Percentiles rank a stretch among this genome's conserved stretches.
Evolutionary conservation across 306 rosid genomes (phyloP).

Genomic region (Cicer chorassanicum): DNA sequence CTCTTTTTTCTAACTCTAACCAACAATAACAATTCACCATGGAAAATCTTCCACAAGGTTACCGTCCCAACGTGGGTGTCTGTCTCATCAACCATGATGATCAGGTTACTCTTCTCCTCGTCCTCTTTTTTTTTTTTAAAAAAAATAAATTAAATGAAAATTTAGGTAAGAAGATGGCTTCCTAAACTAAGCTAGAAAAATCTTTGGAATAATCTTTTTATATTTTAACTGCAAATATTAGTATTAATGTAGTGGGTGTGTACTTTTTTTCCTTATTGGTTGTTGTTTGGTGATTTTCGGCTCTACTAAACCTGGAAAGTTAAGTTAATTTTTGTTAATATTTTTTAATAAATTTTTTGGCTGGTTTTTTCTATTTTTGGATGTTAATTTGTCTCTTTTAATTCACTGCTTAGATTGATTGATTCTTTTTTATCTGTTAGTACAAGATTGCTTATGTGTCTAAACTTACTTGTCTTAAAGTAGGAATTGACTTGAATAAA

Average conservation of each 20-base stretch:
- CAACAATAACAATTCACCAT: constrained; percentile 38
- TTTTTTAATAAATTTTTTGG: background rate
- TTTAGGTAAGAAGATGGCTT: background rate
- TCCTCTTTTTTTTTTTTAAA: background rate
- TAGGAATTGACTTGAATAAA: constrained; percentile 9
- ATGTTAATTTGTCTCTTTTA: constrained; percentile 30
- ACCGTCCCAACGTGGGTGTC: constrained; percentile 98
- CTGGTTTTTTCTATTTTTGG: background rate
- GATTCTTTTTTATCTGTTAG: constrained; percentile 12
- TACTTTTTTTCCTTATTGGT: background rate
- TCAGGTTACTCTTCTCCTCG: constrained; percentile 54
- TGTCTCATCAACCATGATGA: constrained; percentile 85
- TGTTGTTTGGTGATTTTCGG: background rate
- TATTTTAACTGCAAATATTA: background rate
- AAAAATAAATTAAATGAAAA: background rate
- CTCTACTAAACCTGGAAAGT: constrained; percentile 4
- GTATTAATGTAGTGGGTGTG: constrained; percentile 19
- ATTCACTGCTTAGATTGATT: constrained; percentile 2
- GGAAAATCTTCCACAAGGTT: constrained; percentile 92
- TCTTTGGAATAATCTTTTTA: background rate
- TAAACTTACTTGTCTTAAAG: constrained; percentile 5
- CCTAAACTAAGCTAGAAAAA: background rate
- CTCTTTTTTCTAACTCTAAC: background rate
- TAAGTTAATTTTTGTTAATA: background rate
- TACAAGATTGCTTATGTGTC: constrained; percentile 8